Conservation (phyloP, 495 filamentous ascomycete genomes). For the Tricharina praecox region DNA sequence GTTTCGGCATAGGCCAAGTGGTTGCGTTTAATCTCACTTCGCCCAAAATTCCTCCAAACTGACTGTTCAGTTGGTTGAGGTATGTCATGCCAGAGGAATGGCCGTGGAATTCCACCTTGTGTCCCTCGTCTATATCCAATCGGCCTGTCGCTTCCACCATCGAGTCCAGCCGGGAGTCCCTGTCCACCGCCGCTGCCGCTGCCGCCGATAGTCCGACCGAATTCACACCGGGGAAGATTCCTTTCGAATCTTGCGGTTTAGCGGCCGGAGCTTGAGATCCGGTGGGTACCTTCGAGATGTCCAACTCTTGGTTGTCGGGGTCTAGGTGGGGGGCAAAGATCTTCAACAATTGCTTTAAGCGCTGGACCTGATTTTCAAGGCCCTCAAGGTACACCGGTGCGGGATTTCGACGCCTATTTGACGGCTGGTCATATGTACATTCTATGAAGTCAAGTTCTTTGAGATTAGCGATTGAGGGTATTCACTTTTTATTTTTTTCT, state of each 20-base stretch:
- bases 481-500: no score
- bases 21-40: slow-evolving; percentile 28
- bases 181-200: slow-evolving; percentile 28
- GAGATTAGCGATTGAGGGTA: slow-evolving; percentile 1
- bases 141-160: slow-evolving; percentile 88
- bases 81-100: slow-evolving; percentile 85
- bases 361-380: slow-evolving; percentile 65
- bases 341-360: slow-evolving; percentile 63
- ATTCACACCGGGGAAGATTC: neutral
- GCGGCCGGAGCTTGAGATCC: slow-evolving; percentile 11
- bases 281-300: slow-evolving; percentile 32
- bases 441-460: slow-evolving; percentile 40
- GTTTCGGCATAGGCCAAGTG: slow-evolving; percentile 12
- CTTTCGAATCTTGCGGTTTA: neutral
- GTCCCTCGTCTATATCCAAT: slow-evolving; percentile 74
- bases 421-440: slow-evolving; percentile 95
- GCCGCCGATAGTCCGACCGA: neutral
- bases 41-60: slow-evolving; percentile 55
- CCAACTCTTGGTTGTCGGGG: slow-evolving; percentile 64
- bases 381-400: slow-evolving; percentile 90
- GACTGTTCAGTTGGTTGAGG: slow-evolving; percentile 64
- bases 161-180: slow-evolving; percentile 70
- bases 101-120: slow-evolving; percentile 80
- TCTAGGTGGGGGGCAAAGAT: slow-evolving; percentile 74
- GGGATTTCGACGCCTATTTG: slow-evolving; percentile 84